Evolutionary conservation across 805 yeast genomes (phyloP).

Genomic region (Candida wancherniae): DNA sequence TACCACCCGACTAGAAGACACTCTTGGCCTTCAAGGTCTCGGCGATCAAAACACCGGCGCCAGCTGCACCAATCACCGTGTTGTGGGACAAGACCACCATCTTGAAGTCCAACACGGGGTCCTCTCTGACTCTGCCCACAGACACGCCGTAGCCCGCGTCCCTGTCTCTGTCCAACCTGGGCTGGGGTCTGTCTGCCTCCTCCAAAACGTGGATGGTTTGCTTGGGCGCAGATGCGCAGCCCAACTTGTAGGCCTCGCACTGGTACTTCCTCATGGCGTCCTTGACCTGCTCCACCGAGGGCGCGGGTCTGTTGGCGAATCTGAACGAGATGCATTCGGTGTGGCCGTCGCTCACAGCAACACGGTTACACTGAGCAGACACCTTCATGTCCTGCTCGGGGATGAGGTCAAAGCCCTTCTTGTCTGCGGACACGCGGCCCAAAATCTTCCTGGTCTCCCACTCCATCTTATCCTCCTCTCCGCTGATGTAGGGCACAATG

Average conservation of each 20-base stretch:
- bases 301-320: slow-evolving; percentile 79
- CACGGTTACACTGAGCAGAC: slow-evolving; percentile 95
- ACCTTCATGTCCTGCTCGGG: slow-evolving; percentile 72
- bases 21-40: slow-evolving; percentile 79
- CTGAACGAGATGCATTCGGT: slow-evolving; percentile 88
- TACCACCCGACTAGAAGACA: slow-evolving; percentile 50
- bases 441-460: slow-evolving; percentile 97
- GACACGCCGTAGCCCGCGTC: slow-evolving; percentile 91
- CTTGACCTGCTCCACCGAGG: slow-evolving; percentile 78
- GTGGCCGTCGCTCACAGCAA: slow-evolving; percentile 96
- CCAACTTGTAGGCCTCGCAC: slow-evolving; percentile 75
- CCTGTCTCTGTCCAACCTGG: slow-evolving; percentile 93
- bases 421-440: slow-evolving; percentile 54
- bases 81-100: slow-evolving; percentile 98
- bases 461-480: slow-evolving; percentile 97
- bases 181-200: slow-evolving; percentile 93
- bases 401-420: slow-evolving; percentile 52
- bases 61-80: slow-evolving; percentile 98
- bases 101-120: slow-evolving; percentile 88
- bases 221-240: slow-evolving; percentile 90
- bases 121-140: slow-evolving; percentile 91
- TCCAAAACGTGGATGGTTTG: slow-evolving; percentile 89
- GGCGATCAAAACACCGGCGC: slow-evolving; percentile 94
- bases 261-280: slow-evolving; percentile 62
- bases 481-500: slow-evolving; percentile 88